Base-by-base conservation (phyloP, 441 rosid genomes). In the Erysimum pusillum region DNA sequence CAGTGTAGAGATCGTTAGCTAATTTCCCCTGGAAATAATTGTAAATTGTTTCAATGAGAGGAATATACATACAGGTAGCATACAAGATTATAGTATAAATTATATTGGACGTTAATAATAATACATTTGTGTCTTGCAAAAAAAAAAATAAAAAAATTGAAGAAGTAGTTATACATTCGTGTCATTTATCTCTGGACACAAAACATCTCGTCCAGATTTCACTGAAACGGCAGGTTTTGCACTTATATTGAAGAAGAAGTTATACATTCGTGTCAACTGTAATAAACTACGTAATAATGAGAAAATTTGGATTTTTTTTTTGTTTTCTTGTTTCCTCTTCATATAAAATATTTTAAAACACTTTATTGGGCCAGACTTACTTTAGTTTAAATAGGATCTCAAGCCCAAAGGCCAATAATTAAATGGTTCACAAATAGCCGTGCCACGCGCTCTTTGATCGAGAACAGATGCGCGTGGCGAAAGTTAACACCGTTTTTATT, bases 11-110 rank as follows among this genome's bases (percentile, higher is more conserved):
- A 41, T 51, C 13, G 44, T 60, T 51, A 46, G 69, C 41, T 51
- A 52, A 2, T 20, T 75, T 60, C 69, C 73, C 79, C 46, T 39
- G 28, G 62, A 67, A 67, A 59, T 48, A 75, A 42, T 38, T 75
- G 72, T 44, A 74, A 56, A 74, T 25, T 74, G 73, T 74, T 74
- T 74, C 66, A 57, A 3, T 57, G 78, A 74, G 72, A 45, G 78
- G 60, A 74, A 54, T 74, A 42, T 56, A 20, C 22, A 56, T 45
- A 22, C 58, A 44, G 31, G 31, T 28, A 28, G 2, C 39, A n/a
- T 34, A 22, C 31, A 34, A 44, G 64, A 52, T 63, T 38, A 58
- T 22, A 15, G 3, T 15, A 39, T 57, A 31, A 25, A 34, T 32
- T 34, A 12, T 14, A 17, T 59, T 70, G 45, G 56, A 44, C 32